Evolutionary conservation across 2,329 filamentous ascomycete species (phyloP).

Genomic region (Pseudogymnoascus sp.): DNA sequence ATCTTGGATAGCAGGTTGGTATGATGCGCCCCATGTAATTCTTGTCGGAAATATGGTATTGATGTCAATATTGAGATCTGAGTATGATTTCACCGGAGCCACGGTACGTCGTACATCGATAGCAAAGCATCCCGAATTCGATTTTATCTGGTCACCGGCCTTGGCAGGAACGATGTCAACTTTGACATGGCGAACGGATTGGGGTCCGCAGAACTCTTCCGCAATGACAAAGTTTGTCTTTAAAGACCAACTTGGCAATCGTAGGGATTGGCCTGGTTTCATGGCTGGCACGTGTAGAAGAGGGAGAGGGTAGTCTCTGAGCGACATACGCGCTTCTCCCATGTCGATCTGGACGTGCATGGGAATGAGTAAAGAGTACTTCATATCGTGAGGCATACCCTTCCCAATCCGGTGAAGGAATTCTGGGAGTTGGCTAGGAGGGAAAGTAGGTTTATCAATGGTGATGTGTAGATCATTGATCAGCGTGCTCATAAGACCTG

Average conservation of each 20-base stretch:
- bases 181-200: slow-evolving; percentile 71
- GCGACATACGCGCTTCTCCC: slow-evolving; percentile 76
- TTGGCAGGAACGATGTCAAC: slow-evolving; percentile 77
- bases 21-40: slow-evolving; percentile 95
- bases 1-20: slow-evolving; percentile 95
- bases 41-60: slow-evolving; percentile 87
- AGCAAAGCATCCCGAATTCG: slow-evolving; percentile 59
- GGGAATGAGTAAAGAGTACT: slow-evolving; percentile 82
- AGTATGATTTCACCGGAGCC: slow-evolving; percentile 92
- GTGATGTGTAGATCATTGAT: slow-evolving; percentile 79
- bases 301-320: slow-evolving; percentile 90
- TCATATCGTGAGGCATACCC: slow-evolving; percentile 85
- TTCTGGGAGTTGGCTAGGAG: slow-evolving; percentile 68
- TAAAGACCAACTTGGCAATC: slow-evolving; percentile 73
- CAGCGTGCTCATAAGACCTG: slow-evolving; percentile 70
- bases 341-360: slow-evolving; percentile 85
- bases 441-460: slow-evolving; percentile 90
- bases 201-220: slow-evolving; percentile 76
- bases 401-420: slow-evolving; percentile 91
- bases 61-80: slow-evolving; percentile 83
- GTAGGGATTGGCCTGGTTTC: slow-evolving; percentile 68
- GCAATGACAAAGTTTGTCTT: slow-evolving; percentile 91
- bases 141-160: slow-evolving; percentile 43
- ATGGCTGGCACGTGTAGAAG: slow-evolving; percentile 83
- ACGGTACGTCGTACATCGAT: slow-evolving; percentile 87